A percentile compares a stretch with the other conserved stretches of the same genome.
Evolutionary conservation across 2,329 filamentous ascomycete genomes (phyloP).

Genomic region (Chaetomiaceae sp.): DNA sequence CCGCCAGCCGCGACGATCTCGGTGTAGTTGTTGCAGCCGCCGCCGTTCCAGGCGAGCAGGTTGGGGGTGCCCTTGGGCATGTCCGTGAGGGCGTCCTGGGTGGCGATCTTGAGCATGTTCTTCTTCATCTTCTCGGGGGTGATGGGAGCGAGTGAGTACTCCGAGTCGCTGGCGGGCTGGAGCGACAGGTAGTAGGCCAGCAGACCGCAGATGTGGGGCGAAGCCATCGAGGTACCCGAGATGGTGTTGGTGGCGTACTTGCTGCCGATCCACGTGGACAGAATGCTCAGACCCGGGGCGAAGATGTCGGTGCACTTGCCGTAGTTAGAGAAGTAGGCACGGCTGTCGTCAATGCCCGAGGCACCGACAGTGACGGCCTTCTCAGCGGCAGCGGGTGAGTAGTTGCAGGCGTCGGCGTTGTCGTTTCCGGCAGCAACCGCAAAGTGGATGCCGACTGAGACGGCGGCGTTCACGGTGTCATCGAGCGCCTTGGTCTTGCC

Average conservation of each 20-base stretch:
- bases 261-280: slow-evolving; percentile 97
- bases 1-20: slow-evolving; percentile 71
- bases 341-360: slow-evolving; percentile 86
- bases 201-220: slow-evolving; percentile 92
- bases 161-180: slow-evolving; percentile 83
- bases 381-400: slow-evolving; percentile 88
- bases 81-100: slow-evolving; percentile 70
- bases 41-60: slow-evolving; percentile 98
- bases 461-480: slow-evolving; percentile 87
- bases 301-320: slow-evolving; percentile 99
- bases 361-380: slow-evolving; percentile 96
- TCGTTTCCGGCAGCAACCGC: slow-evolving; percentile 98
- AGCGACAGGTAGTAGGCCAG: slow-evolving; percentile 97
- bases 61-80: slow-evolving; percentile 86
- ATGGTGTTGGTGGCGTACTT: slow-evolving; percentile 97
- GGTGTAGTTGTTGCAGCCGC: slow-evolving; percentile 86
- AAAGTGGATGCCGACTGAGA: slow-evolving; percentile 90
- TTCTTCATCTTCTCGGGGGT: slow-evolving; percentile 93
- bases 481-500: slow-evolving; percentile 94
- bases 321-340: slow-evolving; percentile 99
- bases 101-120: slow-evolving; percentile 78
- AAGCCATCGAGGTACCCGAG: slow-evolving; percentile 98
- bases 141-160: slow-evolving; percentile 83
- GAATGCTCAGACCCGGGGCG: slow-evolving; percentile 91
- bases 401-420: slow-evolving; percentile 98